Conservation (phyloP, 2,329 filamentous ascomycete genomes). For the Rhynchosporium agropyri region DNA sequence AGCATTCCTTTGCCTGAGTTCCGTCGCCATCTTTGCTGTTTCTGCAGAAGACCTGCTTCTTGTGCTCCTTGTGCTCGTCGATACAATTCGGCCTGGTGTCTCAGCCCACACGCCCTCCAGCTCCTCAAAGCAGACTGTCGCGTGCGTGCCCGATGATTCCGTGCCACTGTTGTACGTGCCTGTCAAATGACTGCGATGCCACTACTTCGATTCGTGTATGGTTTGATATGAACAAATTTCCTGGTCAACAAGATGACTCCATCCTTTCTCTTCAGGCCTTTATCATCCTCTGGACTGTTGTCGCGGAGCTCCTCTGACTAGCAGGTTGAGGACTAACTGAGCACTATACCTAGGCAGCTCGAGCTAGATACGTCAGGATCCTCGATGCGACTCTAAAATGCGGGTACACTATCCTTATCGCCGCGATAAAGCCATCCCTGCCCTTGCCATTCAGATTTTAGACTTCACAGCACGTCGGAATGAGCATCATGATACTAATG, state of each 20-base stretch:
- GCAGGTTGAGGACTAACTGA: too few relatives aligned
- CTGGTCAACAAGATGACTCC: slow-evolving; percentile 18
- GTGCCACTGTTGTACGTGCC: slow-evolving; percentile 11
- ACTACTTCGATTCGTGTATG: background rate
- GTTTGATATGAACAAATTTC: background rate
- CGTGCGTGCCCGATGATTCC: slow-evolving; percentile 27
- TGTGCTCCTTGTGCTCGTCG: slow-evolving; percentile 4
- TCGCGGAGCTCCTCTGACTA: background rate
- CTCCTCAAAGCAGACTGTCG: slow-evolving; percentile 26
- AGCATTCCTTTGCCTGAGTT: slow-evolving; percentile 37
- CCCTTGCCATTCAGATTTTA: slow-evolving; percentile 5
- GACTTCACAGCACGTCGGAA: slow-evolving; percentile 24
- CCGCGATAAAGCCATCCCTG: slow-evolving; percentile 7
- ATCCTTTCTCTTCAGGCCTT: slow-evolving; percentile 11
- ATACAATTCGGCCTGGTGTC: slow-evolving; percentile 12
- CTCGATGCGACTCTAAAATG: background rate
- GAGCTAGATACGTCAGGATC: slow-evolving; percentile 17
- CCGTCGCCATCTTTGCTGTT: slow-evolving; percentile 32
- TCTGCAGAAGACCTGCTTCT: background rate
- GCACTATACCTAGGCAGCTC: too few relatives aligned
- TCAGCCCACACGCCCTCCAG: slow-evolving; percentile 2
- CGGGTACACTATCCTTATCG: slow-evolving; percentile 17
- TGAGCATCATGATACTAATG: background rate
- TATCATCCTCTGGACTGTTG: background rate
- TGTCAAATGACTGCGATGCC: slow-evolving; percentile 10